Base-by-base conservation (phyloP, 768 basidiomycete species). In the Boletus rubropictus region DNA sequence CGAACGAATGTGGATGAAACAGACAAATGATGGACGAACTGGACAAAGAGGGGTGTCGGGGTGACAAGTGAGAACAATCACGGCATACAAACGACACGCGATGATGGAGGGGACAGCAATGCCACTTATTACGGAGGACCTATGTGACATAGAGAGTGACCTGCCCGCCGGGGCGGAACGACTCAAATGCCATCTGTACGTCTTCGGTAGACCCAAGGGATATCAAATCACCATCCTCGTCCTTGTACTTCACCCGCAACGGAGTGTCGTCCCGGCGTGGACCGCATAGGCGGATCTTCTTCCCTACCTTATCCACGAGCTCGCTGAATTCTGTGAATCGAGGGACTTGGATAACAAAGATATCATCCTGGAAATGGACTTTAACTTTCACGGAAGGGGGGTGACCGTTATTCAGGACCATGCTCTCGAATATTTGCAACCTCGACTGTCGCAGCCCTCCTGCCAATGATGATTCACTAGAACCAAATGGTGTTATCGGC, bases 361-460 rank as follows among this genome's bases (percentile, higher is more conserved):
- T 87, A 63, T 96, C 93, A 57, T 94, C 89, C 59, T 90, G 83
- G 72, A 87, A 97, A 65, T 89, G 88, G 44, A 97, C 91, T 69
- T 95, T 95, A 62, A 97, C 83, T 63, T 93, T 90, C 35, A 97
- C 84, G 10, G 84, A 78, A 5, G 72, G 66, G 9, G 54, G 56
- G 46, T 59, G 63, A 46, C 61, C 52, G 21, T 63, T 65, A 20
- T 58, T 64, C 39, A 61, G 49, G 29, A 63, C 60, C 42, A 70
- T 55, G 48, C 66, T 68, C 35, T 75, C 80, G 60, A 74, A 80
- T 56, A 68, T 72, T 60, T 78, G 80, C 50, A 77, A 78, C 41
- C 78, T 77, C 56, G 73, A 76, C 46, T 67, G 71, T 46, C 76
- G 80, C 53, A 79, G 73, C 53, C 72, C 70, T 35, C 78, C 80